A percentile compares a stretch with the other conserved stretches of the same genome.
These are phyloP conservation scores for Vitis labrusca DNA, from an alignment of 164 flowering plant species.

Conservation along the genomic window DNA sequence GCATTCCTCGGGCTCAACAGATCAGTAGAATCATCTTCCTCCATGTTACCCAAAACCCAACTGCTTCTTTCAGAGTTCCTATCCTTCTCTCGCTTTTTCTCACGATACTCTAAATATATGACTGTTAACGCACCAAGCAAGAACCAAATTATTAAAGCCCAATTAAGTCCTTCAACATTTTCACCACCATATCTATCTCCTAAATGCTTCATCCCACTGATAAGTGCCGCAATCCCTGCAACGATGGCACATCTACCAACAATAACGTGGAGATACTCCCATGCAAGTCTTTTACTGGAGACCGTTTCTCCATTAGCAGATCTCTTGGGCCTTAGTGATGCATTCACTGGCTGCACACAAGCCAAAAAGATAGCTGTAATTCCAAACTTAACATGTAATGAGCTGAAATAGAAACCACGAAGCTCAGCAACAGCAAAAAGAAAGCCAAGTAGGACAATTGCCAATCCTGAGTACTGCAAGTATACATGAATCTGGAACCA, in stretches of 20 bases:
- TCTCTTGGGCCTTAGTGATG: conserved; percentile 71
- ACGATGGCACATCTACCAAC: conserved; percentile 70
- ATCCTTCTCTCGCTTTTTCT: conserved; percentile 43
- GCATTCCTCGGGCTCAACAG: conserved; percentile 54
- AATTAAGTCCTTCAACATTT: conserved; percentile 60
- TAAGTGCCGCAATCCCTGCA: conserved; percentile 69
- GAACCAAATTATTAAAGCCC: conserved; percentile 82
- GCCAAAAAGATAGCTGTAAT: conserved; percentile 65
- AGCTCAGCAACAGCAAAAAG: conserved; percentile 98
- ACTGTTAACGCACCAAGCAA: conserved; percentile 51
- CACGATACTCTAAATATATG: conserved; percentile 66
- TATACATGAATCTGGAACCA: conserved; percentile 92
- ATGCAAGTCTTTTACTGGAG: conserved; percentile 55
- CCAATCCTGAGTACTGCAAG: conserved; percentile 91
- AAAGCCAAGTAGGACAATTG: conserved; percentile 76
- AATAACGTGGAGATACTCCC: conserved; percentile 85
- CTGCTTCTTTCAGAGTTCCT: conserved; percentile 52
- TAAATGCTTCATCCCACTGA: conserved; percentile 88
- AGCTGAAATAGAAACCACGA: conserved; percentile 63
- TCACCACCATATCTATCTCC: conserved; percentile 85
- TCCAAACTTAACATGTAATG: conserved; percentile 92
- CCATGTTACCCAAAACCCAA: conserved; percentile 83
- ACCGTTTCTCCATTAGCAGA: conserved; percentile 53
- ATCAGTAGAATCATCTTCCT: conserved; percentile 81
- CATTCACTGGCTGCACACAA: conserved; percentile 79